A percentile compares a stretch with the other conserved stretches of the same genome.
These are phyloP conservation scores for Neovahlkampfia damariscottae DNA, from an alignment of 78 protist genomes.

Conservation along the genomic window DNA sequence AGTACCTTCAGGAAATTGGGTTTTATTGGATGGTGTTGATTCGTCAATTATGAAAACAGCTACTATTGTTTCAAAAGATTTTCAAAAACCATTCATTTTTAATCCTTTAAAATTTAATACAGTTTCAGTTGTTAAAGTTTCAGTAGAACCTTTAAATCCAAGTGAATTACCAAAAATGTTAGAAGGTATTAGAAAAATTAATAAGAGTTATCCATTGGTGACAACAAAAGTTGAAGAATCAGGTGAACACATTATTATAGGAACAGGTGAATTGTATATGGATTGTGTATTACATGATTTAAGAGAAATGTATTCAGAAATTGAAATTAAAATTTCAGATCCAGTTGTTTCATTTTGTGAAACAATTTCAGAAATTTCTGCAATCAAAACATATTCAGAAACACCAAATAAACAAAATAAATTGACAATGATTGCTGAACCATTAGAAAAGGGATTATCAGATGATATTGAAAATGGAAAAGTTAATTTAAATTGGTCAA, in stretches of 20 bases:
- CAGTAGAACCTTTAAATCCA: conserved; percentile 88
- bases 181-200: conserved; percentile 79
- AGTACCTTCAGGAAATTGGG: conserved; percentile 83
- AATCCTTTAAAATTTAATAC: conserved; percentile 46
- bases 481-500: conserved; percentile 34
- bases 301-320: conserved; percentile 55
- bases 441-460: conserved; percentile 82
- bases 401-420: conserved; percentile 84
- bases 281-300: conserved; percentile 93
- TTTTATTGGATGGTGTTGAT: conserved; percentile 87
- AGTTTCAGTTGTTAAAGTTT: conserved; percentile 69
- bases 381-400: conserved; percentile 81
- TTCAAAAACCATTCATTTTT: conserved; percentile 23
- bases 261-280: conserved; percentile 95
- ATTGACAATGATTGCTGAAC: conserved; percentile 90
- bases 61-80: conserved; percentile 35
- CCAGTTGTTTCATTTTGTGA: conserved; percentile 88
- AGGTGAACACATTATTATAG: conserved; percentile 91
- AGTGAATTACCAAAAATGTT: conserved; percentile 94
- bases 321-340: conserved; percentile 92
- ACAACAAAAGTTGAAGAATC: conserved; percentile 72
- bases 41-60: conserved; percentile 68
- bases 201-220: conserved; percentile 80
- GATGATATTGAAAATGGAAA: conserved; percentile 65
- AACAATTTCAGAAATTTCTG: conserved; percentile 84